Base-by-base conservation (phyloP, 2,329 filamentous ascomycete genomes). In the Trichoderma sp. region DNA sequence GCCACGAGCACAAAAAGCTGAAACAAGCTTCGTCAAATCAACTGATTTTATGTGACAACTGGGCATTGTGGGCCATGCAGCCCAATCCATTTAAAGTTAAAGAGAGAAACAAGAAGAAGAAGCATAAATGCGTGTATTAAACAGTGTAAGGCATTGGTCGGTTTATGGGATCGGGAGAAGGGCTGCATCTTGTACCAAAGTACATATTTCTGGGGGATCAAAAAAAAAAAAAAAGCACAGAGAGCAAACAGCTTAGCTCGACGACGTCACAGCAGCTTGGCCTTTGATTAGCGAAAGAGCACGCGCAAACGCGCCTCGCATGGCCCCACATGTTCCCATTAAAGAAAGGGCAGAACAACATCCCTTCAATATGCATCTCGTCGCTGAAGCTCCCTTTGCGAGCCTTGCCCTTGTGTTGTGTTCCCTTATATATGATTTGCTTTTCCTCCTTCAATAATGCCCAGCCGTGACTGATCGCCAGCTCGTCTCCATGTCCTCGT, bases 401-500 rank as follows among this genome's bases (percentile, higher is more conserved):
- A 30, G 58, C 37, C 46, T 37, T 34, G 39, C 49, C 28, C 51
- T 21, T 64, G 26, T 18, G 28, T n/a, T 34, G 13, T 18, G 54
- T 46, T 56, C 55, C 65, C 58, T 59, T 52, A 55, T 64, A 37
- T 26, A 43, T 30, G 32, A 24, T 32, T 34, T 28, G 26, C 16
- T 32, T 37, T 59, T 43, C 16, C 46, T 68, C 46, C 49, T 46
- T 56, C 46, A 34, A 61, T 49, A 69, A 69, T 69, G 68, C 54
- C 51, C 21, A 61, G 43, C 73, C 49, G 75, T 67, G 73, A 72
- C 74, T 74, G 58, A 69, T 58, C 11, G 21, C 37, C 49, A 49
- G 39, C 67, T 61, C 37, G 66, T 69, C 70, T 73, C 70, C 70
- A 81, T 80, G 79, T 75, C 78, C 73, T 78, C 77, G 70, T 74